Conservation (phyloP, 176 grass and related monocot species). For the Avena atlantica region DNA sequence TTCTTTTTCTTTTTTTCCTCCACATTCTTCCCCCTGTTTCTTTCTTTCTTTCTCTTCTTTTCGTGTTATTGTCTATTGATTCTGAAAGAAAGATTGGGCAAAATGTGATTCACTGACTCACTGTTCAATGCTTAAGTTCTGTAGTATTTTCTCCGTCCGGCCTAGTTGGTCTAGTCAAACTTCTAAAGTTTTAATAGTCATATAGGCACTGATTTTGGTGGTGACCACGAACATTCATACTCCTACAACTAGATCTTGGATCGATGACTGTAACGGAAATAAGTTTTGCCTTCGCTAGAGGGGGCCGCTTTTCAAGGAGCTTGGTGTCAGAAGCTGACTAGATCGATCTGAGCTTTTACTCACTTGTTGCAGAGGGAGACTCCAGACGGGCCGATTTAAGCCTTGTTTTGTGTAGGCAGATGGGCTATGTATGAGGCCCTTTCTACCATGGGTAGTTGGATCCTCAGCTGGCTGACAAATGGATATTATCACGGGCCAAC, state of each 20-base stretch:
- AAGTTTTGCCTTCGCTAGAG: no score
- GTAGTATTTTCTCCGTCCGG: not conserved
- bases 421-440: not conserved
- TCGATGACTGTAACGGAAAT: not conserved
- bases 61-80: not conserved
- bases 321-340: conserved; percentile 9
- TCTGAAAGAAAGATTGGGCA: not conserved
- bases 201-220: not conserved
- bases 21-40: not conserved
- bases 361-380: not conserved
- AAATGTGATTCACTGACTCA: not conserved
- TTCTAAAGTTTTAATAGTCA: no score
- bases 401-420: not conserved
- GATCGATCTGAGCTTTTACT: not conserved
- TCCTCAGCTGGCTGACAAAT: not conserved
- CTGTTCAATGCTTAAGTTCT: not conserved
- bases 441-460: not conserved
- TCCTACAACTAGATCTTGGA: not conserved
- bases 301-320: not conserved
- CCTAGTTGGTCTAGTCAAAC: not conserved
- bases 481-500: not conserved
- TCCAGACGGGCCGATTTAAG: not conserved
- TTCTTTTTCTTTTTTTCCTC: not conserved
- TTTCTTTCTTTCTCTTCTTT: not conserved
- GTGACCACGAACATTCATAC: not conserved